Conservation (phyloP, 306 rosid genomes). For the Spatholobus suberectus region DNA sequence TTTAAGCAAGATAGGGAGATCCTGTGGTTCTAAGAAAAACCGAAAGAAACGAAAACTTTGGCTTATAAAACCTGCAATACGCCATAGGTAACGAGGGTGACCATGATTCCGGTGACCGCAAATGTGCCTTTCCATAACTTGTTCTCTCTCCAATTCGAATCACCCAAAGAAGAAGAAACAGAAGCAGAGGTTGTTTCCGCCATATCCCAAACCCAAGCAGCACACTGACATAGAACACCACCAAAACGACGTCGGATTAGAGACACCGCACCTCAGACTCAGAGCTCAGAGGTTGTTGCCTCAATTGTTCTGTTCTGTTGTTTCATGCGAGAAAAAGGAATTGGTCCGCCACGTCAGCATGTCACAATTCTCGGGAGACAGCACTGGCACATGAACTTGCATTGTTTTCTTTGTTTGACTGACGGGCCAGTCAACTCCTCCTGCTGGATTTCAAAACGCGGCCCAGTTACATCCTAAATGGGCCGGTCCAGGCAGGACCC, state of each 20-base stretch:
- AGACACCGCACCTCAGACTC: background rate
- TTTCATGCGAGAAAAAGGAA: background rate
- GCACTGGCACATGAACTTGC: constrained; percentile 1
- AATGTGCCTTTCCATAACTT: constrained; percentile 6
- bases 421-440: background rate
- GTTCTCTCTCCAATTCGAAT: constrained; percentile 15
- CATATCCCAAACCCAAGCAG: background rate
- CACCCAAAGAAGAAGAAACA: background rate
- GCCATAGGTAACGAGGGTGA: constrained; percentile 34
- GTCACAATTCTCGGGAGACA: background rate
- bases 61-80: constrained; percentile 22
- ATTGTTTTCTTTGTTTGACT: constrained; percentile 8
- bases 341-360: constrained; percentile 35
- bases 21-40: background rate
- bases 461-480: background rate
- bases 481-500: background rate
- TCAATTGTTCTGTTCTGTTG: background rate
- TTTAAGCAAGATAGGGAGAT: background rate
- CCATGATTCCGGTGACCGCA: constrained; percentile 37
- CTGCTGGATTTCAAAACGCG: background rate
- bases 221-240: constrained; percentile 6
- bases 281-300: background rate
- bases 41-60: background rate
- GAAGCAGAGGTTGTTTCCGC: background rate
- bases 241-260: constrained; percentile 24